Conservation (phyloP, 495 filamentous ascomycete genomes). For the Penicillium diatomitis region DNA sequence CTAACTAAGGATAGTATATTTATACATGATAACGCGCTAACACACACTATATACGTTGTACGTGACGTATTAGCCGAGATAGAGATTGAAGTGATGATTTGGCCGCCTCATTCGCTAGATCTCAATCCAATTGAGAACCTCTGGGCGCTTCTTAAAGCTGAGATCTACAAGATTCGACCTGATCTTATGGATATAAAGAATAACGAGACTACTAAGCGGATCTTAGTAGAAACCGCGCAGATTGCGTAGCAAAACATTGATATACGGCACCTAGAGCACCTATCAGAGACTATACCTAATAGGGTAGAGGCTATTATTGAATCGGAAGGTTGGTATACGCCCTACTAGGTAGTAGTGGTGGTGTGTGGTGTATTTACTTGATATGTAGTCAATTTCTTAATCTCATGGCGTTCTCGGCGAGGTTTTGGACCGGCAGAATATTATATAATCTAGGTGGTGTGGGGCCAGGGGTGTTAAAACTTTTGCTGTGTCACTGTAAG, state of each 20-base stretch:
- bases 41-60: constrained; percentile 2
- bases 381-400: too few relatives aligned
- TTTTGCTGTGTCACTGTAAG: not conserved
- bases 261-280: not conserved
- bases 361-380: too few relatives aligned
- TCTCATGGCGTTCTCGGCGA: too few relatives aligned
- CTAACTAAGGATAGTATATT: not conserved
- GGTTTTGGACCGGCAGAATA: too few relatives aligned
- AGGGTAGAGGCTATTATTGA: too few relatives aligned
- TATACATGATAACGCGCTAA: constrained; percentile 14
- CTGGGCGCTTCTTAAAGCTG: constrained; percentile 13
- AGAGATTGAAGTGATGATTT: constrained; percentile 8
- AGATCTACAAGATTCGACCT: constrained; percentile 7
- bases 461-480: not conserved
- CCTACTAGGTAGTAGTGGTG: too few relatives aligned
- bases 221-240: constrained; percentile 2
- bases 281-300: too few relatives aligned
- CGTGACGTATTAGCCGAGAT: constrained; percentile 2
- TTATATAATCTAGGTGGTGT: too few relatives aligned
- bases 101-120: constrained; percentile 19
- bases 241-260: not conserved
- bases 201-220: constrained; percentile 2
- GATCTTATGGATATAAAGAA: constrained; percentile 1
- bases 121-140: constrained; percentile 23
- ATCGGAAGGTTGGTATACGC: too few relatives aligned